These are phyloP conservation scores for Flaveria linearis DNA, from an alignment of 129 eudicot species.

Conservation along the genomic window DNA sequence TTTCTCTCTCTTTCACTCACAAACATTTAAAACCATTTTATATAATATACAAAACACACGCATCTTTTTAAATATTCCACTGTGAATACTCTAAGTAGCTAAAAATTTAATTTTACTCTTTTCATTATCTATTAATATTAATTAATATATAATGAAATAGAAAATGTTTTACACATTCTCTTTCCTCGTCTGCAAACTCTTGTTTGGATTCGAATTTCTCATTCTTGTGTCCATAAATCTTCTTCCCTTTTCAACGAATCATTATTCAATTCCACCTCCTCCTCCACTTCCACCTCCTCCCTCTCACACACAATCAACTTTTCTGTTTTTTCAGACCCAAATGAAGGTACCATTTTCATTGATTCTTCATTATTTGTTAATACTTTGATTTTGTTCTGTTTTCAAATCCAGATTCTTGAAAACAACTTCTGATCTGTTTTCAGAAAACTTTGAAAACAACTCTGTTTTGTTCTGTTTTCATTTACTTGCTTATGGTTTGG, in stretches of 20 bases:
- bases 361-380: constrained; percentile 3
- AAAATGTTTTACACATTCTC: constrained; percentile 32
- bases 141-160: background rate
- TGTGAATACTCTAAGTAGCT: no score
- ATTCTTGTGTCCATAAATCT: constrained; percentile 37
- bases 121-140: no score
- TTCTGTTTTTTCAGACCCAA: no score
- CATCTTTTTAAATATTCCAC: no score
- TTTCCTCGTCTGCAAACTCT: constrained; percentile 53
- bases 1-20: no score
- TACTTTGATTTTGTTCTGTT: background rate
- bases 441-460: background rate
- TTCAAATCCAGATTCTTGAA: constrained; percentile 14
- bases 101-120: no score
- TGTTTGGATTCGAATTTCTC: constrained; percentile 43
- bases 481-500: background rate
- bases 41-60: no score
- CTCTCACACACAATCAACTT: constrained; percentile 17
- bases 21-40: no score
- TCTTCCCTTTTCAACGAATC: constrained; percentile 39
- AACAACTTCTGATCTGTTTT: no score
- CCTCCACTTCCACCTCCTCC: constrained; percentile 19
- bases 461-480: background rate
- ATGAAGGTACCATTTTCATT: constrained; percentile 59
- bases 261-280: constrained; percentile 37